Evolutionary conservation across 805 yeast species (phyloP), one percentile per base, ranked within the genome.

Genomic region (Candida caryicola): DNA sequence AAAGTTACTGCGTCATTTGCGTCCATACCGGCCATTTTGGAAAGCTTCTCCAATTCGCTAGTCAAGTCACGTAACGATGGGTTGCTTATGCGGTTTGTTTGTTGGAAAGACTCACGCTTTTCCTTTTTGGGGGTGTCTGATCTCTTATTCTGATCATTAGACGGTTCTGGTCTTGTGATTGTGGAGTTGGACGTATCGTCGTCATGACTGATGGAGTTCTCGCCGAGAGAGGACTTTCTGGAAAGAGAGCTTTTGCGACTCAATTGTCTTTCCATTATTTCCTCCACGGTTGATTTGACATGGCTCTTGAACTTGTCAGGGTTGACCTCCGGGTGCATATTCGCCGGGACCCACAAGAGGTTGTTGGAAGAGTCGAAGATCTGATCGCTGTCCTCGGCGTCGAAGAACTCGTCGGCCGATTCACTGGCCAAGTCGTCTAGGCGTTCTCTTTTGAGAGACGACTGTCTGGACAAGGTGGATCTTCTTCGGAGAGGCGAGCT

Each of bases 281-380:
- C 79, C 43, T 71, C 73, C 3, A 76, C 79, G n/a, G 77, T 71
- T 18, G 65, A 59, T 41, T 81, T 81, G 31, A 85, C 81, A 54
- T 83, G 84, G 47, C 73, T 75, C 46, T 80, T 69, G 63, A 80
- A 84, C 51, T 85, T 87, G 52, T 86, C 95, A 2, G 98, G 98
- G 17, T 95, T 90, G n/a, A 91, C 76, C 51, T 85, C 91, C 1
- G 98, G 98, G 58, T 93, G 99, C 27, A 88, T 72, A 45, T 79
- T 80, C 2, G 98, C 99, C 0, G 98, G 98, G 1, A 93, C 97
- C 99, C 99, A 91, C 37, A 91, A 66, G 23, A 85, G 62, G 40
- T 76, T 66, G 34, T 74, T 74, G 13, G 75, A 62, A 25, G 47
- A 42, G 23, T 47, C 51, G 13, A 41, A 36, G 40, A 47, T 17